Percentiles rank a stretch among this genome's conserved stretches.
These are phyloP conservation scores for Parietichytrium sp. DNA, from an alignment of 108 stramenopile species.

Conservation along the genomic window DNA sequence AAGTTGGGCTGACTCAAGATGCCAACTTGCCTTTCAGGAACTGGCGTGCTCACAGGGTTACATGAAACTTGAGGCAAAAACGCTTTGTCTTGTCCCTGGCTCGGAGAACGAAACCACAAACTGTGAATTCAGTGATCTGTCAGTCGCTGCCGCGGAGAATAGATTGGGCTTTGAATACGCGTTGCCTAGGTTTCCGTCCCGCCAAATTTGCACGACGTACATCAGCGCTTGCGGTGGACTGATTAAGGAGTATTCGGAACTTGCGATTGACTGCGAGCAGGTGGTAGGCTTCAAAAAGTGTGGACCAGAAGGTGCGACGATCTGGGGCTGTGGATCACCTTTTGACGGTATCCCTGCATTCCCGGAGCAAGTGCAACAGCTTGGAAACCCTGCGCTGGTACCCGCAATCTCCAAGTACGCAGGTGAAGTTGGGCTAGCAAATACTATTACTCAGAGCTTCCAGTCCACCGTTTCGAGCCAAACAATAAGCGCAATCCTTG, in stretches of 20 bases:
- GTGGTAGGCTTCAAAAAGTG: not conserved
- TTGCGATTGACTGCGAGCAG: not conserved
- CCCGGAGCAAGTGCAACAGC: not conserved
- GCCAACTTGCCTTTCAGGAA: constrained; percentile 8
- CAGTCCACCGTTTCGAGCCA: not conserved
- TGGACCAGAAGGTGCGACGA: not conserved
- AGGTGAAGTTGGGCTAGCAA: too few species aligned
- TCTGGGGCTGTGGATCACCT: not conserved
- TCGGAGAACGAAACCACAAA: too few species aligned
- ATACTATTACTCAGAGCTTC: not conserved
- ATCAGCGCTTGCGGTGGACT: not conserved
- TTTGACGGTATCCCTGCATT: constrained; percentile 6
- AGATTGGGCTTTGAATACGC: not conserved
- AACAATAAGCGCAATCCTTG: not conserved
- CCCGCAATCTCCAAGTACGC: too few species aligned
- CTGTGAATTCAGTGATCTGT: not conserved
- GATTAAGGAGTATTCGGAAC: not conserved
- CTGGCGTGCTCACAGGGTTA: constrained; percentile 4
- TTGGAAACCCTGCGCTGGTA: not conserved
- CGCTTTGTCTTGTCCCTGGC: constrained; percentile 33
- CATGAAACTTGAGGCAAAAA: not conserved
- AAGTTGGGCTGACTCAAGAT: too few species aligned
- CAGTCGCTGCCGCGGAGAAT: not conserved
- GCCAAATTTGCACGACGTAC: not conserved
- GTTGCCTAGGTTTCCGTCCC: not conserved